Evolutionary conservation across 345 rosid genomes (phyloP), one percentile per base, ranked within the genome.

Genomic region (Stellera chamaejasme): DNA sequence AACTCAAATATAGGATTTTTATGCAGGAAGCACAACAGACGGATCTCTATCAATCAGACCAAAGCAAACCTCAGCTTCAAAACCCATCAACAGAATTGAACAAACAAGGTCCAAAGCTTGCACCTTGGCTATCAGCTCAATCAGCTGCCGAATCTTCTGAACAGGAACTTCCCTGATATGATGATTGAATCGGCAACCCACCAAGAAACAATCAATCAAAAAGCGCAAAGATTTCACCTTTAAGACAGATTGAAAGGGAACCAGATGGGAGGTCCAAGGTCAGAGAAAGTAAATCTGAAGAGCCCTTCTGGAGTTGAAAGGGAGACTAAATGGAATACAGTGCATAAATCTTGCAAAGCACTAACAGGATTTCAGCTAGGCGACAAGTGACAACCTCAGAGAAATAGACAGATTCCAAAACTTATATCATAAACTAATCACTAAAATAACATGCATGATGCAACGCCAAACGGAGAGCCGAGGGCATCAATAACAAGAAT

Each of bases 341-440:
- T 16, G 12, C 50, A 56, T n/a, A 63, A 63, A 64, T 61, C 66
- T 44, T 50, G 64, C 65, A 52, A 61, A 52, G 57, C 55, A 61
- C 49, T 56, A 64, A 66, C 71, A 63, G 72, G 70, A 32, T 43
- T 36, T 15, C 32, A 69, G 54, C 54, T 50, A 12, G 68, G 45
- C 44, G 69, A 52, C 73, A 58, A 13, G 26, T 50, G 62, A 50
- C 70, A 54, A 9, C 62, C 49, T 53, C 70, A 26, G 10, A 45
- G 62, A 65, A 28, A 65, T 61, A 43, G 69, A 67, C 69, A 55
- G 58, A 56, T 70, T 65, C 73, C 62, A 11, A 48, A 47, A 56
- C 39, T 58, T 63, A 23, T 59, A 28, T 41, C 10, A 39, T 64
- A 27, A n/a, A 15, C 42, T 27, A 27, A 15, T 19, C 32, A 48